These are phyloP conservation scores for Aspergillus sp. DNA, from an alignment of 2,329 filamentous ascomycete genomes.

Conservation along the genomic window DNA sequence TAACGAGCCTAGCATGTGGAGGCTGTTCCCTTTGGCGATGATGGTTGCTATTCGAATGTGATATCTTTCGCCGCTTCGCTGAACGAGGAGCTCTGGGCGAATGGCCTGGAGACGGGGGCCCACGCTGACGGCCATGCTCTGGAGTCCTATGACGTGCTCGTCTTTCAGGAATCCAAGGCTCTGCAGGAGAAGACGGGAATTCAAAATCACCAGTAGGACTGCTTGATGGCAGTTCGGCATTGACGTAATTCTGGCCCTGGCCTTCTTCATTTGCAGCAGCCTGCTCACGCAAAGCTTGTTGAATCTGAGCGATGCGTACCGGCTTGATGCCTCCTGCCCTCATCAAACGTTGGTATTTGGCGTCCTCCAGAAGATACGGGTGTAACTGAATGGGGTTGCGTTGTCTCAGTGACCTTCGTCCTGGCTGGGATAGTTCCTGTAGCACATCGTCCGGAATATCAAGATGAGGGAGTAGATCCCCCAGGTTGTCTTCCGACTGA, in stretches of 20 bases:
- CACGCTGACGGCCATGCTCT: background rate
- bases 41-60: conserved; percentile 11
- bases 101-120: conserved; percentile 1
- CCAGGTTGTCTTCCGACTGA: conserved; percentile 3
- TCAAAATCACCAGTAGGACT: conserved; percentile 25
- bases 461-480: conserved; percentile 13
- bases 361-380: conserved; percentile 42
- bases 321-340: conserved; percentile 38
- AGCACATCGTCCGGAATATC: conserved; percentile 24
- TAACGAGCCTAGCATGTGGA: conserved; percentile 18
- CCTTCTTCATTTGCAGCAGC: conserved; percentile 19
- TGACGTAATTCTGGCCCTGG: conserved; percentile 27
- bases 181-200: conserved; percentile 20
- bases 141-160: background rate
- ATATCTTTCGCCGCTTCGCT: conserved; percentile 32
- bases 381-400: conserved; percentile 45
- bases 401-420: conserved; percentile 33
- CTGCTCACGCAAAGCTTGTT: conserved; percentile 7
- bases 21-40: conserved; percentile 5
- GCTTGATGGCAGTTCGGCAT: conserved; percentile 25
- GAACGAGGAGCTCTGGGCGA: conserved; percentile 4
- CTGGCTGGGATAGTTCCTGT: conserved; percentile 18
- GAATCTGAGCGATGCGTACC: conserved; percentile 26
- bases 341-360: conserved; percentile 37
- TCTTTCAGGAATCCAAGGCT: conserved; percentile 2